Conservation (phyloP, 1,284 basidiomycete species). For the Volvariella surrecta region DNA sequence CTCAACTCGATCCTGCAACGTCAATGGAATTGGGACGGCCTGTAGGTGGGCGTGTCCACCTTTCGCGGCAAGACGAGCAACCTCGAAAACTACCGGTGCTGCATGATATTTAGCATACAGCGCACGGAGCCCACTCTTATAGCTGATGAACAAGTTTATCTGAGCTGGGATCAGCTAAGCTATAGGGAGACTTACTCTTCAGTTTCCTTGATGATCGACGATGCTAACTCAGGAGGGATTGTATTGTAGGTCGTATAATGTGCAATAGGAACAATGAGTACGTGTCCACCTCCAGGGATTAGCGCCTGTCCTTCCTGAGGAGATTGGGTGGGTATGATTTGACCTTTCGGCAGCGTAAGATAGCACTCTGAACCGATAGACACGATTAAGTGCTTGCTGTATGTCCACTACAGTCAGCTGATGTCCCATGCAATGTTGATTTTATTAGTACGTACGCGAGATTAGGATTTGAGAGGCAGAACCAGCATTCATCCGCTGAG, state of each 20-base stretch:
- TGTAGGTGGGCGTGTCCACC: constrained; percentile 96
- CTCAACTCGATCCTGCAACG: constrained; percentile 55
- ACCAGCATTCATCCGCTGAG: constrained; percentile 90
- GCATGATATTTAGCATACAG: constrained; percentile 68
- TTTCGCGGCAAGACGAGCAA: constrained; percentile 74
- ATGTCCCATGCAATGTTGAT: not conserved
- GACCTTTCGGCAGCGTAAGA: constrained; percentile 88
- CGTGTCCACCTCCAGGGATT: constrained; percentile 91
- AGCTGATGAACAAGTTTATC: constrained; percentile 32
- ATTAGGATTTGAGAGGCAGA: constrained; percentile 89
- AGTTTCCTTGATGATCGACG: constrained; percentile 74
- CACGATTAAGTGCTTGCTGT: constrained; percentile 89
- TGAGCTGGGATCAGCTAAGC: not conserved
- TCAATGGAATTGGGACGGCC: constrained; percentile 71
- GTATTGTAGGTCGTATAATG: constrained; percentile 55
- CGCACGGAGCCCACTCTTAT: constrained; percentile 66
- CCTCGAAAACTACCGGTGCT: constrained; percentile 77
- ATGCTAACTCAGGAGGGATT: constrained; percentile 69
- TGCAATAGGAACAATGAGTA: constrained; percentile 80
- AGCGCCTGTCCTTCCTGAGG: constrained; percentile 28
- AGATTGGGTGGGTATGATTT: constrained; percentile 75
- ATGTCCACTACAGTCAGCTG: not conserved
- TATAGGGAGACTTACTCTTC: constrained; percentile 37
- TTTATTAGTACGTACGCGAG: constrained; percentile 50
- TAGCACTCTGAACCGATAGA: constrained; percentile 91